phyloP scores from a whole-genome alignment of 2,329 filamentous ascomycete species.

The Pseudohalonectria lignicola region DNA sequence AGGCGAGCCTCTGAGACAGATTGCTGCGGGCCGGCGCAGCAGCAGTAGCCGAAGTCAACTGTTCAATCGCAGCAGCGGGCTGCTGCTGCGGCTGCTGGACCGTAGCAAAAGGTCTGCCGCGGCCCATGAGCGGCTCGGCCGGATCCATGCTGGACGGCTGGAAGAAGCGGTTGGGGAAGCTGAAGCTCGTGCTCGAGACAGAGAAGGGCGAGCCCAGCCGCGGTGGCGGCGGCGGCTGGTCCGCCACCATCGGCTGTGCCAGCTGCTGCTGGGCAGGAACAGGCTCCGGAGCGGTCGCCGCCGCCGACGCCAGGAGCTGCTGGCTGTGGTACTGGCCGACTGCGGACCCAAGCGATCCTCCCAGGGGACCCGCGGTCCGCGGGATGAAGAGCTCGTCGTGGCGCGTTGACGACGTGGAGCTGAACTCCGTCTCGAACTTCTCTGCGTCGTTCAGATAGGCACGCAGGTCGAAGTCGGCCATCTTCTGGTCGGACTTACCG shows the following conservation, averaged over 20 bases:
- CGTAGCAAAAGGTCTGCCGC: conserved; percentile 43
- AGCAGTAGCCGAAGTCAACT: conserved; percentile 18
- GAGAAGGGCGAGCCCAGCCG: conserved; percentile 51
- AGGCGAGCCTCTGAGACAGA: conserved; percentile 40
- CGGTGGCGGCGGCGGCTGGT: conserved; percentile 17
- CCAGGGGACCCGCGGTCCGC: too few relatives aligned
- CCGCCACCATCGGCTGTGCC: neutral
- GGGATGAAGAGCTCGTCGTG: conserved; percentile 28
- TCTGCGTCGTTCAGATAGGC: too few relatives aligned
- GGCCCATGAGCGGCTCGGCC: too few relatives aligned
- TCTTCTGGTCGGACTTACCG: neutral
- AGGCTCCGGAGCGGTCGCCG: neutral
- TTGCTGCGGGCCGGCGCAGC: conserved; percentile 26
- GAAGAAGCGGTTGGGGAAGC: conserved; percentile 47
- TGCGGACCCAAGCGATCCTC: too few relatives aligned
- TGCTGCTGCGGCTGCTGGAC: conserved; percentile 25
- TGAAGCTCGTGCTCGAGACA: conserved; percentile 38
- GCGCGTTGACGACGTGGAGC: conserved; percentile 19
- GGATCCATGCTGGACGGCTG: conserved; percentile 33
- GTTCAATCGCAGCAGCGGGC: conserved; percentile 9
- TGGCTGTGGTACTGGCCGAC: too few relatives aligned
- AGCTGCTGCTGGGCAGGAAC: neutral
- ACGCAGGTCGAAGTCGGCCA: neutral
- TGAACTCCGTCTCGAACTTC: conserved; percentile 23
- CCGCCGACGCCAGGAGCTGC: too few relatives aligned